Evolutionary conservation across 1,284 basidiomycete species (phyloP).

Genomic region (Somion occarium): DNA sequence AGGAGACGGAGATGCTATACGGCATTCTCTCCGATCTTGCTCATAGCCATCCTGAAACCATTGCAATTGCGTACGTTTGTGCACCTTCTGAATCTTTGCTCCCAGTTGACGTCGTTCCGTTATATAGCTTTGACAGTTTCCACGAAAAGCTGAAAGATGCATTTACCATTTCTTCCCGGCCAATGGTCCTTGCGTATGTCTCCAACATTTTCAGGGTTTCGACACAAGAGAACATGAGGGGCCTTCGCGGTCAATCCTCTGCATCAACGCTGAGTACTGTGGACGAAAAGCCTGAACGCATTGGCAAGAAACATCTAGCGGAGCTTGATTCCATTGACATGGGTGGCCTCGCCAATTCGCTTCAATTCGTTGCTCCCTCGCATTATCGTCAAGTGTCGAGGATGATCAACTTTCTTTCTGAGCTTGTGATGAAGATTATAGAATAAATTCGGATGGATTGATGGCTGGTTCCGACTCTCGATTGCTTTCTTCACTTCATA

Average conservation of each 20-base stretch:
- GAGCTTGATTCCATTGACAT: constrained; percentile 62
- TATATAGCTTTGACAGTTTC: constrained; percentile 67
- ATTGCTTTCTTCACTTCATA: background rate
- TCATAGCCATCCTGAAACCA: constrained; percentile 63
- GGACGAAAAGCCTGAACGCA: constrained; percentile 42
- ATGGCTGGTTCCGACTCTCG: background rate
- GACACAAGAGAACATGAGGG: constrained; percentile 49
- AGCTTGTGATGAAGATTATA: constrained; percentile 55
- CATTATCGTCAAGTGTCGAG: constrained; percentile 50
- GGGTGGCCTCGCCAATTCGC: constrained; percentile 64
- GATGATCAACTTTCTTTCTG: constrained; percentile 72
- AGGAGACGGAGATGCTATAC: constrained; percentile 80
- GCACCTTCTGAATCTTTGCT: constrained; percentile 6
- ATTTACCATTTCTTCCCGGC: constrained; percentile 70
- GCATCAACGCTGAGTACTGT: constrained; percentile 61
- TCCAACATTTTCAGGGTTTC: constrained; percentile 72
- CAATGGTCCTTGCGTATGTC: constrained; percentile 65
- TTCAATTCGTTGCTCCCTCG: constrained; percentile 61
- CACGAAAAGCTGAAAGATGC: constrained; percentile 78
- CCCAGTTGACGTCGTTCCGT: constrained; percentile 12
- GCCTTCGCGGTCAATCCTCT: constrained; percentile 44
- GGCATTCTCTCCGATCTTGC: constrained; percentile 75
- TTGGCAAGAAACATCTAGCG: constrained; percentile 44
- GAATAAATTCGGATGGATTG: constrained; percentile 27
- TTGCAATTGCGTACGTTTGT: constrained; percentile 65